Conservation (phyloP, 2,329 filamentous ascomycete genomes). For the Neonectria neomacrospora region DNA sequence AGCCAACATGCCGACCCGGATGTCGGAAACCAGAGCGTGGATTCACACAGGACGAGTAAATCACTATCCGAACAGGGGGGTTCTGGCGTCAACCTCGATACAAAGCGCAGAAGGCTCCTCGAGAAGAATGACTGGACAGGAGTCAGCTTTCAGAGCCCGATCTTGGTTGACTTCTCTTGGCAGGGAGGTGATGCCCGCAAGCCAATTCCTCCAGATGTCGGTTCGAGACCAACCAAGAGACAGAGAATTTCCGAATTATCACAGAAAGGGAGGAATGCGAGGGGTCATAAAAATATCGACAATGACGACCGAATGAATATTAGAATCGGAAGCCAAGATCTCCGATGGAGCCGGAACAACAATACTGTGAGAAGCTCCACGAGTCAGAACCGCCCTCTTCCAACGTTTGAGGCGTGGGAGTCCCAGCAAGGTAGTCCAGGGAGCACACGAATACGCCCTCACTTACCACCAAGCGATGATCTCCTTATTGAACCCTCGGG, state of each 20-base stretch:
- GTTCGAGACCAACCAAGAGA: conserved; percentile 1
- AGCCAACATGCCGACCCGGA: background rate
- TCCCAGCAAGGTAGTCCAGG: conserved; percentile 3
- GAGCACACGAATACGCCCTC: background rate
- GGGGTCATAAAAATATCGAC: background rate
- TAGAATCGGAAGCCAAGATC: conserved; percentile 43
- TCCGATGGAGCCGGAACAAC: conserved; percentile 45
- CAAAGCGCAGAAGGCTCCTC: conserved; percentile 43
- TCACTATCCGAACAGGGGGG: background rate
- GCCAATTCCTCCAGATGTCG: background rate
- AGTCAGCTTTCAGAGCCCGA: conserved; percentile 46
- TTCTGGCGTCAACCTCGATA: conserved; percentile 28
- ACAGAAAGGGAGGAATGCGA: background rate
- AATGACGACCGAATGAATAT: conserved; percentile 36
- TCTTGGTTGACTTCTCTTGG: conserved; percentile 37
- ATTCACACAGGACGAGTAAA: conserved; percentile 6
- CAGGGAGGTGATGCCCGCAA: conserved; percentile 16
- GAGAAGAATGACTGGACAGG: conserved; percentile 48
- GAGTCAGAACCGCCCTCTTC: conserved; percentile 8
- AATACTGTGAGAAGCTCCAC: conserved; percentile 42
- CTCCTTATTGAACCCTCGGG: background rate
- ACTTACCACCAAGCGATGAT: background rate
- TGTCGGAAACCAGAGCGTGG: background rate
- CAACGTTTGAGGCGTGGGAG: conserved; percentile 4
- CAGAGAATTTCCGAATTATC: background rate